Conservation (phyloP, 768 basidiomycete species). For the Antrodiella citrinella region DNA sequence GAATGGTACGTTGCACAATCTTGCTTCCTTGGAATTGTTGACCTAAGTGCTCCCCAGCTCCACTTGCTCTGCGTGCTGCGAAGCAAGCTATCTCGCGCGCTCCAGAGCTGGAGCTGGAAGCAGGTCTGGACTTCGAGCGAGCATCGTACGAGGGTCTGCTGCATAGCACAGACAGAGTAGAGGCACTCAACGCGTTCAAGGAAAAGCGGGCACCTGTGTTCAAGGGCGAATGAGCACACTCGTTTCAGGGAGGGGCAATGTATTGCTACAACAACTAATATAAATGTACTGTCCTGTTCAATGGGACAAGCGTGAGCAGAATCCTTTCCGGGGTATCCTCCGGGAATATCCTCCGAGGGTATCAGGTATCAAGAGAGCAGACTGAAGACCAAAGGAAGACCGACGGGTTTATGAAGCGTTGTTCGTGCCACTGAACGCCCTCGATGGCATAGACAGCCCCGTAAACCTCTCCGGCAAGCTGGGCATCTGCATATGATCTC, state of each 20-base stretch:
- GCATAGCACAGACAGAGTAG: constrained; percentile 63
- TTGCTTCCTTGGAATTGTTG: no score
- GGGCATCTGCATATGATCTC: constrained; percentile 56
- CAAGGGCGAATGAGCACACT: constrained; percentile 57
- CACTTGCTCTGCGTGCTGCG: constrained; percentile 79
- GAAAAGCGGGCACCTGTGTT: constrained; percentile 77
- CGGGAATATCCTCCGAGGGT: not conserved
- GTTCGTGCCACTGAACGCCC: constrained; percentile 27
- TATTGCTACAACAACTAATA: not conserved
- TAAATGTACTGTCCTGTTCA: not conserved
- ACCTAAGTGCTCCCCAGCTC: no score
- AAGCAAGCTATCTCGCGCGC: constrained; percentile 81
- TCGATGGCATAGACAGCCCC: constrained; percentile 39
- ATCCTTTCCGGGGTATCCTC: no score
- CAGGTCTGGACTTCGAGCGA: constrained; percentile 89
- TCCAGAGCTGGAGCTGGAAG: constrained; percentile 66
- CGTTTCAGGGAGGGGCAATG: not conserved
- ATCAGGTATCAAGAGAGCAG: no score
- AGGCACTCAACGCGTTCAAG: constrained; percentile 81
- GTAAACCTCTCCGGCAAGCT: constrained; percentile 45
- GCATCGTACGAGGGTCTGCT: constrained; percentile 79
- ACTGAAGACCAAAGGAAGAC: not conserved
- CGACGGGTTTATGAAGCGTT: not conserved
- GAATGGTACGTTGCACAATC: constrained; percentile 64
- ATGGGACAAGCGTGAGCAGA: not conserved